These are phyloP conservation scores for Brassica rapa DNA, from an alignment of 345 rosid genomes.

Conservation along the genomic window DNA sequence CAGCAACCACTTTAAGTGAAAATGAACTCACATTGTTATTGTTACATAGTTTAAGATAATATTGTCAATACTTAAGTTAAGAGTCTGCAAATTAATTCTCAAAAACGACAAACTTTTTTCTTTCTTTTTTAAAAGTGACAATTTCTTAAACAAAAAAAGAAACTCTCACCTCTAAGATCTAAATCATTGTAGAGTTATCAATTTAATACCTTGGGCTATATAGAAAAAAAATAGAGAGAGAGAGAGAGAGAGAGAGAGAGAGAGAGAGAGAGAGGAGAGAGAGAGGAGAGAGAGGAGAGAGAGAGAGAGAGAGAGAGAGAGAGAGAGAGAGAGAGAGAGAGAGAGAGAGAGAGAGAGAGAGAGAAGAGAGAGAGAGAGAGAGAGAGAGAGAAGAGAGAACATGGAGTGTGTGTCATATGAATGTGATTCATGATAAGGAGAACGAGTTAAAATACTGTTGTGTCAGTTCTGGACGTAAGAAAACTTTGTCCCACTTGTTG, in stretches of 20 bases:
- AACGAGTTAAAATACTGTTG: conserved; percentile 40
- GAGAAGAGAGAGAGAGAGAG: not conserved
- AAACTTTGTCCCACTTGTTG: conserved; percentile 43
- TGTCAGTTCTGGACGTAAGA: conserved; percentile 40
- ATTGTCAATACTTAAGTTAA: too few relatives aligned
- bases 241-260: not conserved
- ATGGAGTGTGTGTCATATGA: conserved; percentile 31
- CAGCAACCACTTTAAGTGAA: too few relatives aligned
- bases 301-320: too few relatives aligned
- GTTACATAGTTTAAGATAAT: too few relatives aligned
- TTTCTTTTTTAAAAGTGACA: not conserved
- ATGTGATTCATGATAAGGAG: conserved; percentile 28
- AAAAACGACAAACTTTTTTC: not conserved
- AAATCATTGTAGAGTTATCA: too few relatives aligned
- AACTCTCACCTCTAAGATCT: not conserved
- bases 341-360: not conserved
- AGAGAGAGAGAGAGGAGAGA: too few relatives aligned
- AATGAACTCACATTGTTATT: too few relatives aligned
- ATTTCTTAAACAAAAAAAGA: not conserved
- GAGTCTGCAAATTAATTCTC: not conserved
- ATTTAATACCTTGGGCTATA: too few relatives aligned
- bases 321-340: too few relatives aligned
- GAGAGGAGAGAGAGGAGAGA: too few relatives aligned
- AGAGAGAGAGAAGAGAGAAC: conserved; percentile 12
- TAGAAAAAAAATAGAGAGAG: not conserved